These are phyloP conservation scores for Microcyclospora pomicola DNA, from an alignment of 2,329 filamentous ascomycete genomes.

Conservation along the genomic window DNA sequence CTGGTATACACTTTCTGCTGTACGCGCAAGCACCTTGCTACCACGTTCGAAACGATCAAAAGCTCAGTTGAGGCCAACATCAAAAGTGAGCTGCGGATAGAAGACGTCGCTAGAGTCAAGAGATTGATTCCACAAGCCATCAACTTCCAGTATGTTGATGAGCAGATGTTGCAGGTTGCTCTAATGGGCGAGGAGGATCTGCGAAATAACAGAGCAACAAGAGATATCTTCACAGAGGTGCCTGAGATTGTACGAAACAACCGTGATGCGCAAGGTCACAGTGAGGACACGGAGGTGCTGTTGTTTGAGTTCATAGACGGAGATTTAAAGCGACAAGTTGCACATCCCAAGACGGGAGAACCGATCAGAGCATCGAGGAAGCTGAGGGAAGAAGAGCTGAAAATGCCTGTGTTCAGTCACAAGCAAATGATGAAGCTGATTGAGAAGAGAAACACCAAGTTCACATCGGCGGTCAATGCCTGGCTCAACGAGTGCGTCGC, in stretches of 20 bases:
- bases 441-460: constrained; percentile 77
- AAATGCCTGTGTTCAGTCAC: constrained; percentile 85
- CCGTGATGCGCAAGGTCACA: constrained; percentile 20
- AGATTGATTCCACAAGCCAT: constrained; percentile 64
- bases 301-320: constrained; percentile 89
- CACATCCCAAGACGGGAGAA: constrained; percentile 58
- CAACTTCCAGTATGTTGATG: constrained; percentile 75
- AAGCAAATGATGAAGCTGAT: constrained; percentile 84
- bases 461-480: constrained; percentile 57
- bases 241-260: constrained; percentile 22
- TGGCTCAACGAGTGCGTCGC: constrained; percentile 64
- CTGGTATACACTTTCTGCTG: constrained; percentile 91
- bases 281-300: constrained; percentile 48
- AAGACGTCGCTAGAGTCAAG: constrained; percentile 73
- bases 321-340: constrained; percentile 70
- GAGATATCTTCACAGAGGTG: constrained; percentile 34
- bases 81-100: constrained; percentile 52
- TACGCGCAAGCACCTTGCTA: constrained; percentile 80
- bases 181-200: constrained; percentile 55
- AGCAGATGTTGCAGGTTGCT: constrained; percentile 68
- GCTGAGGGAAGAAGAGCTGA: constrained; percentile 64
- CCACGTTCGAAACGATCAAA: constrained; percentile 80
- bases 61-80: constrained; percentile 73
- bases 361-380: constrained; percentile 53
- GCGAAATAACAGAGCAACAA: constrained; percentile 44